A percentile compares a stretch with the other conserved stretches of the same genome.
These are phyloP conservation scores for Candida vartiovaarae DNA, from an alignment of 805 yeast genomes.

Conservation along the genomic window DNA sequence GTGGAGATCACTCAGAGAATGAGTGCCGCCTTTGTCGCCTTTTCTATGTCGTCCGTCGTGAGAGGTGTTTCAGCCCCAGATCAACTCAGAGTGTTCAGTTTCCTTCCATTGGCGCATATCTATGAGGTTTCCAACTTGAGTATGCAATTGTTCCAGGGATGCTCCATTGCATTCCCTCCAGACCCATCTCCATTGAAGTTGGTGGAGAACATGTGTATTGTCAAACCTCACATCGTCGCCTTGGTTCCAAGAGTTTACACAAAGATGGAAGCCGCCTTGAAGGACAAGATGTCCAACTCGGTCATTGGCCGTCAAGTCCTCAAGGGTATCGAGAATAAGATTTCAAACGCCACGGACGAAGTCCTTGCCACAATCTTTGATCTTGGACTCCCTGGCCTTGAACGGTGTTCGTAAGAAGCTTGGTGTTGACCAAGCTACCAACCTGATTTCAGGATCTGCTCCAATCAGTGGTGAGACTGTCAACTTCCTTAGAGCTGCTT, in stretches of 20 bases:
- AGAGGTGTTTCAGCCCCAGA: constrained; percentile 3
- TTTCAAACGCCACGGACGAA: constrained; percentile 5
- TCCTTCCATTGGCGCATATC: constrained; percentile 56
- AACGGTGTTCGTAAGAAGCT: constrained; percentile 34
- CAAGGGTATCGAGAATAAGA: constrained; percentile 11
- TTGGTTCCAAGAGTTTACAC: constrained; percentile 54
- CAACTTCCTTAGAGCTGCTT: constrained; percentile 44
- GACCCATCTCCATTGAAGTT: constrained; percentile 36
- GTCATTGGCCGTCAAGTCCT: constrained; percentile 9
- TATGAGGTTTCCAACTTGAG: constrained; percentile 42
- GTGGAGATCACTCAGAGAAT: constrained; percentile 42
- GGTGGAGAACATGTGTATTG: constrained; percentile 40
- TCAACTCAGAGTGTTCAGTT: constrained; percentile 28
- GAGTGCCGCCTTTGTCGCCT: constrained; percentile 34
- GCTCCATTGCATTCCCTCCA: constrained; percentile 39
- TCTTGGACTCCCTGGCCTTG: constrained; percentile 6
- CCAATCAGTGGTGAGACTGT: constrained; percentile 51
- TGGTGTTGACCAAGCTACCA: constrained; percentile 32
- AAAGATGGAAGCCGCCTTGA: constrained; percentile 44
- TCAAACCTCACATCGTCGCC: constrained; percentile 40
- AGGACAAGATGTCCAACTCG: constrained; percentile 13
- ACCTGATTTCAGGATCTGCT: constrained; percentile 45
- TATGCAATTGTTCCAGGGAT: constrained; percentile 29
- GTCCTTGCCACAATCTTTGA: constrained; percentile 5
- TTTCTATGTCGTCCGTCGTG: constrained; percentile 12